Conservation (phyloP, 1,139 yeast species). For the Scheffersomyces illinoinensis region DNA sequence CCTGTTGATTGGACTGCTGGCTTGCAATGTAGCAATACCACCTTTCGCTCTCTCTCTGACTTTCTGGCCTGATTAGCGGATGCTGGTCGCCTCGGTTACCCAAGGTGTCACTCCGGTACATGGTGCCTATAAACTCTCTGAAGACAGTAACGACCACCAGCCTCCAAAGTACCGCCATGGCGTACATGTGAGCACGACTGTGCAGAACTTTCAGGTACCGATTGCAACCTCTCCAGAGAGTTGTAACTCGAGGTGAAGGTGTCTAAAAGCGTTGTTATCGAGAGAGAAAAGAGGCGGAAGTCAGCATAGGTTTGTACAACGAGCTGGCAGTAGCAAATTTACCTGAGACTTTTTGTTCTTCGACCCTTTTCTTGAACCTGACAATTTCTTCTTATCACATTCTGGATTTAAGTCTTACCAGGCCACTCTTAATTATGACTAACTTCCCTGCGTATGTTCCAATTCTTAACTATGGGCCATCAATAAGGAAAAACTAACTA, state of each 20-base stretch:
- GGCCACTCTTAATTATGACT: no score
- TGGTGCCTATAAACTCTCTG: not conserved
- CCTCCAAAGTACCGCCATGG: not conserved
- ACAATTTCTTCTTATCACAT: no score
- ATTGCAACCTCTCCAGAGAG: not conserved
- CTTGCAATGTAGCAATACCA: no score
- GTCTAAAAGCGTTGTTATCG: not conserved
- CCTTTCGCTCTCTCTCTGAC: not conserved
- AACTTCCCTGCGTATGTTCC: no score
- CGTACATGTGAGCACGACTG: not conserved
- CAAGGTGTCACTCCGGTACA: not conserved
- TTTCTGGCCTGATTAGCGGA: not conserved
- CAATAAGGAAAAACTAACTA: no score
- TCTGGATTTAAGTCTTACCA: no score
- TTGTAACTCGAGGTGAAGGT: not conserved
- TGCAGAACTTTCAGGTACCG: not conserved
- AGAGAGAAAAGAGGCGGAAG: not conserved
- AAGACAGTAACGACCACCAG: not conserved
- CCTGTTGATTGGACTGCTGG: no score
- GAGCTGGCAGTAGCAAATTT: not conserved
- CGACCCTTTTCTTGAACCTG: not conserved
- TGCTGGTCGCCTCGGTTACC: not conserved
- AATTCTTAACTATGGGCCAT: not conserved
- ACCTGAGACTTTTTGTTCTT: not conserved
- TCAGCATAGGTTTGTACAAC: not conserved